These are phyloP conservation scores for Penicillium sp. DNA, from an alignment of 2,329 filamentous ascomycete species.

Conservation along the genomic window DNA sequence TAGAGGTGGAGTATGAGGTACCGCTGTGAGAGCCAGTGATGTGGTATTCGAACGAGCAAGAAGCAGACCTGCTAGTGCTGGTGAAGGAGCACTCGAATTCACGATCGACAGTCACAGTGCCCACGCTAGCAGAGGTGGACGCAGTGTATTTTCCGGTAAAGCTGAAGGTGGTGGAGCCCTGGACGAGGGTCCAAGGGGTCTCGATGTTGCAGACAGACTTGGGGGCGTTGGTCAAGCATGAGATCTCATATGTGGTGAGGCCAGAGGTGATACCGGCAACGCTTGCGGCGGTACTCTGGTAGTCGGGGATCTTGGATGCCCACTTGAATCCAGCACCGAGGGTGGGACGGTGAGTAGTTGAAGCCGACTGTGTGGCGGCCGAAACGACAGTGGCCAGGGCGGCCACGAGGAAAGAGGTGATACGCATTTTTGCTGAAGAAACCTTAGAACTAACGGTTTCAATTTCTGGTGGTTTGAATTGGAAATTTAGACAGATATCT, in stretches of 20 bases:
- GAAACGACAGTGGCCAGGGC: background rate
- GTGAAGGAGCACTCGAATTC: background rate
- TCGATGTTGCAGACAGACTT: background rate
- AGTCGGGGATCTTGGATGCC: background rate
- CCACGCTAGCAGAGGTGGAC: background rate
- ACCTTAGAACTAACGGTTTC: background rate
- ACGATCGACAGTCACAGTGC: background rate
- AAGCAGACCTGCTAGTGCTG: background rate
- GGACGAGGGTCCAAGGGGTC: background rate
- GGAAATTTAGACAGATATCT: background rate
- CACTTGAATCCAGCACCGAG: background rate
- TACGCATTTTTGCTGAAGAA: background rate
- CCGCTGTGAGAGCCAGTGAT: background rate
- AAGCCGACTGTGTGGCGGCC: background rate
- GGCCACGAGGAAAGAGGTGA: background rate
- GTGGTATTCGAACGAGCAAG: background rate
- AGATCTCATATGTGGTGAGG: background rate
- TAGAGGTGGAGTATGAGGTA: background rate
- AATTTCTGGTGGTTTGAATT: background rate
- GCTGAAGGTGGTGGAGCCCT: background rate
- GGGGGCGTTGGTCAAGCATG: background rate
- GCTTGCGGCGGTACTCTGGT: background rate
- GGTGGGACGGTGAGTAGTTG: background rate
- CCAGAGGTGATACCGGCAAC: background rate
- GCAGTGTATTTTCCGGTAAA: background rate